A percentile compares a stretch with the other conserved stretches of the same genome.
Evolutionary conservation across 345 rosid genomes (phyloP).

Genomic region (Trapa incisa): DNA sequence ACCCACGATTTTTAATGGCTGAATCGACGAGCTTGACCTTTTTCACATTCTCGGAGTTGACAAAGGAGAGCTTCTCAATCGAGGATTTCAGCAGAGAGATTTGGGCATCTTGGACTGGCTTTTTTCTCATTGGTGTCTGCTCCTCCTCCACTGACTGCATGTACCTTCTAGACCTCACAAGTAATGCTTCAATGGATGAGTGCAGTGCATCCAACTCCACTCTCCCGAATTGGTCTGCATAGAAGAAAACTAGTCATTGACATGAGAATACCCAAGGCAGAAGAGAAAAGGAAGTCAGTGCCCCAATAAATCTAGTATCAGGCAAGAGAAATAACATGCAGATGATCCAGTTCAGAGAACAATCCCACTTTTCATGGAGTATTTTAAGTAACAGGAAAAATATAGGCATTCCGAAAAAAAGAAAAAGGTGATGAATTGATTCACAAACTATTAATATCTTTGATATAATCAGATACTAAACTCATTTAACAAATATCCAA

Average conservation of each 20-base stretch:
- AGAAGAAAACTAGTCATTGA: not conserved
- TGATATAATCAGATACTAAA: too few relatives aligned
- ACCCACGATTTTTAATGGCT: conserved; percentile 40
- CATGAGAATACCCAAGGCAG: not conserved
- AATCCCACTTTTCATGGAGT: too few relatives aligned
- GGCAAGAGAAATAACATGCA: too few relatives aligned
- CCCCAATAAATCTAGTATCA: not conserved
- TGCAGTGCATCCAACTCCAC: conserved; percentile 63
- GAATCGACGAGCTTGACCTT: conserved; percentile 62
- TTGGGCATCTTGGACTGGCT: conserved; percentile 34
- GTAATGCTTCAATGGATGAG: conserved; percentile 51
- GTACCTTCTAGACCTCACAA: conserved; percentile 48
- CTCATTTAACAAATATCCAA: too few relatives aligned
- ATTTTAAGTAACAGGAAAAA: too few relatives aligned
- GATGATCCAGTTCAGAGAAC: too few relatives aligned
- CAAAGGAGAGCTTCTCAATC: conserved; percentile 48
- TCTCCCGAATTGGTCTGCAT: conserved; percentile 47
- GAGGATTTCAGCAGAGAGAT: conserved; percentile 56
- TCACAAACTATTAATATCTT: too few relatives aligned
- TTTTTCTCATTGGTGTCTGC: conserved; percentile 23
- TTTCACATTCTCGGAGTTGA: conserved; percentile 54
- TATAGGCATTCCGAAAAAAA: too few relatives aligned
- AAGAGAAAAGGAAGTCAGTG: not conserved
- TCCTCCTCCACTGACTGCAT: conserved; percentile 31
- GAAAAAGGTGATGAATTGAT: too few relatives aligned